Base-by-base conservation (phyloP, 2,329 filamentous ascomycete genomes). In the Curvularia lunata region DNA sequence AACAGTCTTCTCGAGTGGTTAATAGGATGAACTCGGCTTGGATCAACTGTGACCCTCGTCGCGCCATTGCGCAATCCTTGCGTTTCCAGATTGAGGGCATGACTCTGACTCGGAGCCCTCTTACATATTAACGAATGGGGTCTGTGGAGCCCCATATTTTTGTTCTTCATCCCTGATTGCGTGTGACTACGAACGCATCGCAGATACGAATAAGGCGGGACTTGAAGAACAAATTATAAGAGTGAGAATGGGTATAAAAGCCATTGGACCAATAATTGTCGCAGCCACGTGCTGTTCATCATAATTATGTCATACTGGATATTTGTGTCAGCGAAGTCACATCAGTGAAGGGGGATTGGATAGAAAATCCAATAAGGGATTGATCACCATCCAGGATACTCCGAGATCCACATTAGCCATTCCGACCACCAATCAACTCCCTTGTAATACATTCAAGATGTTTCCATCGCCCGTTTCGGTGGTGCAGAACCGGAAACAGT, bases 381-480 rank as follows among this genome's bases (percentile, higher is more conserved):
- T 9, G 28, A 30, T 32, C 9, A 21, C 43, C 43, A 21, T 19
- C 43, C 32, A 13, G 43, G 43, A 21, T 47, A 12, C 18, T 6
- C n/a, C 21, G 28, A 34, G 2, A 18, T 6, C 25, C 16, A 48
- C 18, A 12, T 43, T 34, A 12, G 18, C 27, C 9, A 42, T 38
- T 42, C 32, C 34, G 8, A 43, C 45, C 41, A 25, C 42, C 13
- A 53, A 56, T 47, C 25, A 43, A 43, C 10, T 28, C 30, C 16
- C 37, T 43, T 19, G 34, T 19, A 27, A 9, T 13, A 4, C n/a
- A 6, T 37, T 19, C 28, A 40, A 37, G 3, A 2, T 32, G 8
- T 9, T 30, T 19, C 40, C 0, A 38, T 58, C 21, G 60, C 62
- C 5, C 37, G 62, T 21, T 64, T 68, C 40, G 57, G 64, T 19